Base-by-base conservation (phyloP, 805 yeast species). In the Myxozyma udenii region DNA sequence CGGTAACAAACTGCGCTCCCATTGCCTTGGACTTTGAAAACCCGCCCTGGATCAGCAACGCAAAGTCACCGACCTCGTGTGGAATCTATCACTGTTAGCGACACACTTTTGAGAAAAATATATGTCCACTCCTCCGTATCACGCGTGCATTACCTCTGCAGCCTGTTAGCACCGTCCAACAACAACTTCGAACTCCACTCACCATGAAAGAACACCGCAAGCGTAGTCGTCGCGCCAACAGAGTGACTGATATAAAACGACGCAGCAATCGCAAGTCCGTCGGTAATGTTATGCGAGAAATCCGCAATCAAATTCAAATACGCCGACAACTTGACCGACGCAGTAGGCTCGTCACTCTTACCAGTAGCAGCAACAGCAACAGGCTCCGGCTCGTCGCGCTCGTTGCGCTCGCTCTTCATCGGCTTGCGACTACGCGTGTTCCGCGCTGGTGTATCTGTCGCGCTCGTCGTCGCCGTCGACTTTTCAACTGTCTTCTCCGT, bases 11-110 rank as follows among this genome's bases (percentile, higher is more conserved):
- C 67, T 85, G 90, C 0, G 86, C 80, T 47, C 74, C 74, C 75
- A 83, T 74, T 1, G 87, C 88, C 56, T 80, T 80, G 66, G 78
- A 68, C 66, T 80, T 80, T 19, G 85, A 73, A 58, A 81, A 78
- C 0, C 91, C 91, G 21, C 83, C 83, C 61, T 81, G 80, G 55
- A 83, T 76, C 53, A 85, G 70, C 23, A 85, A 70, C 0, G 89
- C 90, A 68, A 82, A 85, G 63, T 85, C 93, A 43, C 91, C 90
- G 55, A 85, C 77, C 63, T 84, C 88, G 64, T 85, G 93, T 4
- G 93, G 93, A 44, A 85, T 78, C 65, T 85, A 28, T 28, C 9
- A 28, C 14, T 14, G 14, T n/a, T 19, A 11, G 21, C 5, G n/a
- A 14, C 11, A 22, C 35, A 23, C 24, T 30, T 30, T 12, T 43